phyloP scores from a whole-genome alignment of 2,329 filamentous ascomycete genomes.

The Exophiala lecanii-corni region DNA sequence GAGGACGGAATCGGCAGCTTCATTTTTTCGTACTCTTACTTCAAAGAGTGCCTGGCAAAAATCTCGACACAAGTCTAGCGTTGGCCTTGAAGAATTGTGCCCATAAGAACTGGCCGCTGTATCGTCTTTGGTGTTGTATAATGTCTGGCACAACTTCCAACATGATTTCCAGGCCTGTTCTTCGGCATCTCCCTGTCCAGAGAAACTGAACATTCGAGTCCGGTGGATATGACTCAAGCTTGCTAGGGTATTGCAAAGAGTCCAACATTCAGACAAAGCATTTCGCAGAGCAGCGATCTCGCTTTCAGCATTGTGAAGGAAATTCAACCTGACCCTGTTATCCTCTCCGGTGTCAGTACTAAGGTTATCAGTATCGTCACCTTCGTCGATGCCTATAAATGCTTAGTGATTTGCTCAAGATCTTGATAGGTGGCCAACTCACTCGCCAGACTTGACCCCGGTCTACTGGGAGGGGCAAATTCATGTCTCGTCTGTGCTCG shows the following conservation, averaged over 20 bases:
- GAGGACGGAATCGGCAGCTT: constrained; percentile 76
- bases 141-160: constrained; percentile 84
- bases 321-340: constrained; percentile 25
- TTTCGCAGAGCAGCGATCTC: constrained; percentile 63
- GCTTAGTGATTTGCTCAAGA: constrained; percentile 15
- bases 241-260: constrained; percentile 83
- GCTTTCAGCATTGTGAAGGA: constrained; percentile 49
- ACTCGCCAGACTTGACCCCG: constrained; percentile 32
- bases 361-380: constrained; percentile 25
- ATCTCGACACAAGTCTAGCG: constrained; percentile 80
- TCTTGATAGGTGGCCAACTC: constrained; percentile 51
- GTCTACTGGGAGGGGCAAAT: constrained; percentile 28
- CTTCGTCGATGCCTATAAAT: constrained; percentile 32
- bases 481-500: constrained; percentile 30
- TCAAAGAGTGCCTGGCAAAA: constrained; percentile 93
- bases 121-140: constrained; percentile 77
- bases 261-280: constrained; percentile 87
- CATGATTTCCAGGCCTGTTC: constrained; percentile 90
- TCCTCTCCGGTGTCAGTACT: constrained; percentile 24
- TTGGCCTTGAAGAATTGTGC: constrained; percentile 54
- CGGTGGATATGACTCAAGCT: constrained; percentile 79
- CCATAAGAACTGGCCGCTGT: constrained; percentile 55
- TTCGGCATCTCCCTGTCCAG: constrained; percentile 70
- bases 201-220: constrained; percentile 70
- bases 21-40: constrained; percentile 70